phyloP scores from a whole-genome alignment of 2,329 filamentous ascomycete genomes.

The Phialocephala subalpina region DNA sequence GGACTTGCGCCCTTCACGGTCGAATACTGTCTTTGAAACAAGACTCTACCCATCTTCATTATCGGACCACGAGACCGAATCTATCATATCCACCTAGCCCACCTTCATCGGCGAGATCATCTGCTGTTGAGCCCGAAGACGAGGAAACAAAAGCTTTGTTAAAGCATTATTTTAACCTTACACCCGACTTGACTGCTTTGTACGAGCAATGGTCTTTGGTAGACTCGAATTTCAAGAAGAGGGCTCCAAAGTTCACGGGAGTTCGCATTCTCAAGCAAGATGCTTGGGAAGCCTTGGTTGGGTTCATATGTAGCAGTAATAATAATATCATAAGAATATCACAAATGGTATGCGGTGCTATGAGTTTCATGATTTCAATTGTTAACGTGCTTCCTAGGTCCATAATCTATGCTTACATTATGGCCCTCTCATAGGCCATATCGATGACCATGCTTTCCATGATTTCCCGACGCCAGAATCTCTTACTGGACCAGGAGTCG shows the following conservation, averaged over 20 bases:
- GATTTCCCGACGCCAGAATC: conserved; percentile 84
- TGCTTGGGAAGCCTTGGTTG: conserved; percentile 91
- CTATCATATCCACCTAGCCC: conserved; percentile 47
- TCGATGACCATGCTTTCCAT: conserved; percentile 78
- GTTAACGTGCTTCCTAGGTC: conserved; percentile 54
- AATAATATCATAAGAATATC: conserved; percentile 97
- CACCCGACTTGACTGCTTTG: conserved; percentile 75
- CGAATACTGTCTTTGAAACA: conserved; percentile 87
- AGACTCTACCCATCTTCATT: conserved; percentile 80
- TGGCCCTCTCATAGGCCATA: conserved; percentile 75
- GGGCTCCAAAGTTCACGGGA: conserved; percentile 86
- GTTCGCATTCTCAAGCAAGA: conserved; percentile 94
- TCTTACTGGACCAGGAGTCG: conserved; percentile 78
- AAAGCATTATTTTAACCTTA: conserved; percentile 86
- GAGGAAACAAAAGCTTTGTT: conserved; percentile 81
- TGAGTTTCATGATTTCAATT: neutral
- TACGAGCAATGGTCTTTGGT: conserved; percentile 88
- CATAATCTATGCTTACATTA: conserved; percentile 91
- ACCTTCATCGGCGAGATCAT: conserved; percentile 46
- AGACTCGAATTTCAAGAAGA: conserved; percentile 88
- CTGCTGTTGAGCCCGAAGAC: conserved; percentile 48
- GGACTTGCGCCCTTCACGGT: conserved; percentile 85
- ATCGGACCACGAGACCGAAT: conserved; percentile 71
- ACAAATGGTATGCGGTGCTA: conserved; percentile 75
- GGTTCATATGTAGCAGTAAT: conserved; percentile 98